phyloP scores from a whole-genome alignment of 2,329 filamentous ascomycete genomes.

The Zymoseptoria pseudotritici region DNA sequence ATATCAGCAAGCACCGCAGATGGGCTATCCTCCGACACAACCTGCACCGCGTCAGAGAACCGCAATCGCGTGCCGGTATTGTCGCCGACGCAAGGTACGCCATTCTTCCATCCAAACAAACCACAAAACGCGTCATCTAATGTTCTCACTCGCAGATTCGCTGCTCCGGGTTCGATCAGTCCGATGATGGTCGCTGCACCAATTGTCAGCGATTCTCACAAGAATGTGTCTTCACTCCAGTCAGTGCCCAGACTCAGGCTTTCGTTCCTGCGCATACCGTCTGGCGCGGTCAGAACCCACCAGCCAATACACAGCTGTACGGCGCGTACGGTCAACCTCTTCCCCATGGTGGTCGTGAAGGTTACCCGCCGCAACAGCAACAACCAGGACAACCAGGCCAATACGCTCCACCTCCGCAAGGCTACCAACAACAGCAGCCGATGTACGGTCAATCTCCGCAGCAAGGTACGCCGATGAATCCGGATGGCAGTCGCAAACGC shows the following conservation, averaged over 20 bases:
- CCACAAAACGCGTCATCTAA: slow-evolving; percentile 1
- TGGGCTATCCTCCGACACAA: slow-evolving; percentile 36
- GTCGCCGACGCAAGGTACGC: slow-evolving; percentile 50
- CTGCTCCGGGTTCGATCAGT: slow-evolving; percentile 67
- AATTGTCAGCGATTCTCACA: slow-evolving; percentile 69
- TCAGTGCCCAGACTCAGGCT: slow-evolving; percentile 65
- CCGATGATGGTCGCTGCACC: slow-evolving; percentile 62
- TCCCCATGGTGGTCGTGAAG: slow-evolving; percentile 28
- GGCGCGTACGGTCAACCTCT: slow-evolving; percentile 46
- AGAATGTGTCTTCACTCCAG: slow-evolving; percentile 69
- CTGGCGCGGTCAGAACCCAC: slow-evolving; percentile 42
- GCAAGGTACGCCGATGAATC: slow-evolving; percentile 7
- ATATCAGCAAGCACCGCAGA: slow-evolving; percentile 36
- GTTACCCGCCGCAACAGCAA: slow-evolving; percentile 27
- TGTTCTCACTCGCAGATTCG: slow-evolving; percentile 50
- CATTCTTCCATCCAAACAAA: neutral
- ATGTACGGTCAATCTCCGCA: slow-evolving; percentile 34
- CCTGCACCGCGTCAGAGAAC: slow-evolving; percentile 54
- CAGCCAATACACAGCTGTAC: slow-evolving; percentile 39
- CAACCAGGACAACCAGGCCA: slow-evolving; percentile 25
- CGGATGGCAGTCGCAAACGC: slow-evolving; percentile 38
- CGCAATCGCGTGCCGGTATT: slow-evolving; percentile 55
- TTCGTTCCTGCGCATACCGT: slow-evolving; percentile 67
- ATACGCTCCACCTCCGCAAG: slow-evolving; percentile 33
- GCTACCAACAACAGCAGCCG: slow-evolving; percentile 34